A percentile compares a stretch with the other conserved stretches of the same genome.
These are phyloP conservation scores for Pisolithus orientalis DNA, from an alignment of 768 basidiomycete genomes.

Conservation along the genomic window DNA sequence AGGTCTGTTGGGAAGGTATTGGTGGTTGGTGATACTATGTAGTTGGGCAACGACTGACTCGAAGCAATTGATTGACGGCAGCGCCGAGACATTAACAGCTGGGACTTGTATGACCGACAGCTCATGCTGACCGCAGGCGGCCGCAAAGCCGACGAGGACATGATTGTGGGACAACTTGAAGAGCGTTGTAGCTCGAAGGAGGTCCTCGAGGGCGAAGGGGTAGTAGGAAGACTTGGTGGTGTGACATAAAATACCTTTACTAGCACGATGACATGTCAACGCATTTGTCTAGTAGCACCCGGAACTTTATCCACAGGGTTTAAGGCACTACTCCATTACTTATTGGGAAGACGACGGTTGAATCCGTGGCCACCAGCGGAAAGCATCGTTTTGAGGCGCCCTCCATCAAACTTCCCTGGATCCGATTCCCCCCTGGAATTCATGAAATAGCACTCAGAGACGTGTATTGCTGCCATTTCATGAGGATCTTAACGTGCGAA, in stretches of 20 bases:
- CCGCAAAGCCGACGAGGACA: slow-evolving; percentile 27
- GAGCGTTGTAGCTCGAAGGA: slow-evolving; percentile 12
- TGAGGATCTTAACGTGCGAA: neutral
- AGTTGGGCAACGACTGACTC: slow-evolving; percentile 12
- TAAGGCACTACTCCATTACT: no score
- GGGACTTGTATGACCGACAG: slow-evolving; percentile 16
- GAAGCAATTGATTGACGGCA: slow-evolving; percentile 15
- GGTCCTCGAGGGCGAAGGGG: slow-evolving; percentile 1
- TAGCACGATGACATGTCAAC: no score
- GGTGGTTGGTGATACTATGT: neutral
- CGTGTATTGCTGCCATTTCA: neutral
- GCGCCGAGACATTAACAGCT: slow-evolving; percentile 2
- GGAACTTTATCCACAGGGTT: no score
- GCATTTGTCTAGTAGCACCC: no score
- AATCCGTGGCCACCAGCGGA: neutral
- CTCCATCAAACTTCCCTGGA: neutral
- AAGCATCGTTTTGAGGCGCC: no score
- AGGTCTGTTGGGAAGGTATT: slow-evolving; percentile 11
- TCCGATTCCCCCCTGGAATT: neutral
- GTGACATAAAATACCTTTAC: no score
- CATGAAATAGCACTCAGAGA: neutral
- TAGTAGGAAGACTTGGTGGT: no score
- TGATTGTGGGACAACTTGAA: slow-evolving; percentile 19
- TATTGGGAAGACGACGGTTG: neutral
- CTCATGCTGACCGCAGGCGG: slow-evolving; percentile 18